Evolutionary conservation across 2,329 filamentous ascomycete species (phyloP).

Genomic region (Onygenales sp.): DNA sequence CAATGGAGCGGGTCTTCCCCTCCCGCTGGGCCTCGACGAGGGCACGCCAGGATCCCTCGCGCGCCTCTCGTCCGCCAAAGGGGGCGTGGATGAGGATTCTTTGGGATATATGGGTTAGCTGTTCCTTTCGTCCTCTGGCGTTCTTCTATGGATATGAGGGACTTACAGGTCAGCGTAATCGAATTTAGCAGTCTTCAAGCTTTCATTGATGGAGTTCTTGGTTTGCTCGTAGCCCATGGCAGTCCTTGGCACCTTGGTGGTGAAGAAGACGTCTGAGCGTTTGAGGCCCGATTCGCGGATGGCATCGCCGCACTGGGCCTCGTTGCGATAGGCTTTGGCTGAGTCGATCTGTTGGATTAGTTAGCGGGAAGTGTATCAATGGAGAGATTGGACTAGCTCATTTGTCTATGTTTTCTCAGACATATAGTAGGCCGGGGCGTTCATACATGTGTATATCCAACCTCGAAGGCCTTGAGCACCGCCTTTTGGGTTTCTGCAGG

Average conservation of each 20-base stretch:
- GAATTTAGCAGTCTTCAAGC: conserved; percentile 52
- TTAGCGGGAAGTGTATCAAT: background rate
- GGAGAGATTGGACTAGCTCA: too few species aligned
- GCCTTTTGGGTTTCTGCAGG: conserved; percentile 49
- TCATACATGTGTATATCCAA: conserved; percentile 48
- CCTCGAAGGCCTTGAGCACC: conserved; percentile 45
- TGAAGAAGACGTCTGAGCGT: conserved; percentile 52
- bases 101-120: background rate
- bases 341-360: conserved; percentile 41
- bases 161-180: conserved; percentile 57
- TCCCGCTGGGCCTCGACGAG: conserved; percentile 30
- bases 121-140: background rate
- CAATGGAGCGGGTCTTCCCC: conserved; percentile 28
- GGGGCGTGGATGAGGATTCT: conserved; percentile 33
- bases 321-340: conserved; percentile 49
- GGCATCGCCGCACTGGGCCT: conserved; percentile 44
- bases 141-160: background rate
- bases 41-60: conserved; percentile 31
- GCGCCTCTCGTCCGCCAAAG: conserved; percentile 27
- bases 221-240: conserved; percentile 54
- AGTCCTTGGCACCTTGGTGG: conserved; percentile 48
- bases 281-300: conserved; percentile 44
- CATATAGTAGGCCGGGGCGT: background rate
- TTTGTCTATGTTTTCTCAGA: too few species aligned
- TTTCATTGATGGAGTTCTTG: conserved; percentile 54